Percentiles rank a stretch among this genome's conserved stretches.
These are phyloP conservation scores for Rhodomyrtus tomentosa DNA, from an alignment of 345 rosid species.

Conservation along the genomic window DNA sequence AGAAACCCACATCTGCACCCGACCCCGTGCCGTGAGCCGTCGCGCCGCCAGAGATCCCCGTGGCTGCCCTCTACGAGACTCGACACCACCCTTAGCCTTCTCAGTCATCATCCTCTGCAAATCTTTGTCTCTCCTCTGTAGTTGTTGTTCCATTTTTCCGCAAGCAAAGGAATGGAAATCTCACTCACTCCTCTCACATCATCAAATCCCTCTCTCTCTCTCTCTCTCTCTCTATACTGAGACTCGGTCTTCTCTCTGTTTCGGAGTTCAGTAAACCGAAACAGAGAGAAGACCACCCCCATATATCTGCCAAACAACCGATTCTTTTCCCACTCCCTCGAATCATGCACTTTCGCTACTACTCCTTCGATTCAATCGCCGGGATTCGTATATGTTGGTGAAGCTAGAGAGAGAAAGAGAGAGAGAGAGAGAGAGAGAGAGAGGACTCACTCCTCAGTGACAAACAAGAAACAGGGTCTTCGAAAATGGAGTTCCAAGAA, in stretches of 20 bases:
- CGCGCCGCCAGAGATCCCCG: no score
- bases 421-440: no score
- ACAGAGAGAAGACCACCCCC: background rate
- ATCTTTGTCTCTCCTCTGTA: background rate
- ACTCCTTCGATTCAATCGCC: background rate
- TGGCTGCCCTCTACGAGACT: no score
- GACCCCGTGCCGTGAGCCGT: no score
- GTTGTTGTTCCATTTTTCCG: background rate
- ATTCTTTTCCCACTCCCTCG: no score
- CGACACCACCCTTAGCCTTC: no score
- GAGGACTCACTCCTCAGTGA: background rate
- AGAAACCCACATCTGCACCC: no score
- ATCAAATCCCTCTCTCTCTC: background rate
- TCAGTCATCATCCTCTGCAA: background rate
- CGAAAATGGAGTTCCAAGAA: slow-evolving; percentile 37
- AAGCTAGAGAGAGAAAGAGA: no score
- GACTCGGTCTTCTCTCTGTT: background rate
- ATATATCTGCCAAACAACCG: no score
- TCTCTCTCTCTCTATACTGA: background rate
- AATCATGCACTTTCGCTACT: background rate
- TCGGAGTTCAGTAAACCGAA: background rate
- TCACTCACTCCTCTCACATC: background rate
- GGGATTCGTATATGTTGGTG: background rate
- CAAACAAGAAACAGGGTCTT: background rate
- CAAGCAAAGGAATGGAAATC: background rate